Evolutionary conservation across 768 basidiomycete genomes (phyloP).

Genomic region (Gyrodon lividus): DNA sequence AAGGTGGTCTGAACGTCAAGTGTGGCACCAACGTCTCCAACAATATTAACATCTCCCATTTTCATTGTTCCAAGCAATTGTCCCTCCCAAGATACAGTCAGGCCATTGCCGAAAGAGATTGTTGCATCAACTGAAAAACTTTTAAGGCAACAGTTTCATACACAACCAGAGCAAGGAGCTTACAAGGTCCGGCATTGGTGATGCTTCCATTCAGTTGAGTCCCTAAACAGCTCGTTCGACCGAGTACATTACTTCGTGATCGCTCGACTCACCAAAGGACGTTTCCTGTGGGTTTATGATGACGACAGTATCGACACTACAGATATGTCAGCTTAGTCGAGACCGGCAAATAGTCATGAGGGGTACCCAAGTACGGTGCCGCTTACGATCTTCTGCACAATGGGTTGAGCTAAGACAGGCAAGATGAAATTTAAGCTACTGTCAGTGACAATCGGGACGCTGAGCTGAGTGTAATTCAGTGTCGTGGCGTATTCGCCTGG

Average conservation of each 20-base stretch:
- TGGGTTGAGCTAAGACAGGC: slow-evolving; percentile 68
- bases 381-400: slow-evolving; percentile 69
- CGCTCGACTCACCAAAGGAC: slow-evolving; percentile 48
- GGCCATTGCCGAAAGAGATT: slow-evolving; percentile 62
- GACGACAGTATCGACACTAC: slow-evolving; percentile 56
- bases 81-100: slow-evolving; percentile 60
- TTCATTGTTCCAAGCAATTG: slow-evolving; percentile 56
- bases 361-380: slow-evolving; percentile 54
- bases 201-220: slow-evolving; percentile 60
- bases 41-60: slow-evolving; percentile 57
- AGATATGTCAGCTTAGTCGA: background rate
- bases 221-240: slow-evolving; percentile 31
- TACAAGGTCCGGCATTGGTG: slow-evolving; percentile 71
- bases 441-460: slow-evolving; percentile 60
- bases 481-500: slow-evolving; percentile 63
- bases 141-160: slow-evolving; percentile 5
- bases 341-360: background rate
- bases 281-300: slow-evolving; percentile 57
- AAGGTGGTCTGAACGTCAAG: slow-evolving; percentile 57
- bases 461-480: slow-evolving; percentile 56
- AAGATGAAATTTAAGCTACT: slow-evolving; percentile 60
- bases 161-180: slow-evolving; percentile 20
- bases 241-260: background rate
- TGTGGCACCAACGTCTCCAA: slow-evolving; percentile 62
- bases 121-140: slow-evolving; percentile 55